Percentiles rank a stretch among this genome's conserved stretches.
Conservation (phyloP, 495 filamentous ascomycete genomes). For the Talaromyces borbonicus region DNA sequence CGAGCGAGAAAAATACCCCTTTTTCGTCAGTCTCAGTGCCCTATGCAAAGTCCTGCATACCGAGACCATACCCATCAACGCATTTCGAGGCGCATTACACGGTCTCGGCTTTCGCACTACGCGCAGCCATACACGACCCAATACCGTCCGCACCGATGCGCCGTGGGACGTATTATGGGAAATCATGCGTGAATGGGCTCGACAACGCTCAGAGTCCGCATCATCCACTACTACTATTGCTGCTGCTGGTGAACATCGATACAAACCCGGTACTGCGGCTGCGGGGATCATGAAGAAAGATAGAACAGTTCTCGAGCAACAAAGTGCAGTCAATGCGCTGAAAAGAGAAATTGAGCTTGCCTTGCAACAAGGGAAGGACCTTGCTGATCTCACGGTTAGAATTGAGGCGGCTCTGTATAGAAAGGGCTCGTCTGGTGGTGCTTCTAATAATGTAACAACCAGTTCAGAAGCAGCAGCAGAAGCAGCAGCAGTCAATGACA, state of each 20-base stretch:
- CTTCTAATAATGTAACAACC: background rate
- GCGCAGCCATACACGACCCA: slow-evolving; percentile 76
- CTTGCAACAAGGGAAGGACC: slow-evolving; percentile 24
- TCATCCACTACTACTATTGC: background rate
- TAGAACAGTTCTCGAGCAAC: slow-evolving; percentile 14
- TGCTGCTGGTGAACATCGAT: background rate
- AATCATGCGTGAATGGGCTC: slow-evolving; percentile 83
- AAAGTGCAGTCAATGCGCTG: slow-evolving; percentile 18
- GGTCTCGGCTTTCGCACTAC: slow-evolving; percentile 71
- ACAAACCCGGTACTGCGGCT: slow-evolving; percentile 53
- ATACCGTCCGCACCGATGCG: slow-evolving; percentile 85
- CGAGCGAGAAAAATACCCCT: slow-evolving; percentile 59
- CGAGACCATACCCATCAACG: slow-evolving; percentile 57
- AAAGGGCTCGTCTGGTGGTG: slow-evolving; percentile 14
- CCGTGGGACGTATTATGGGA: slow-evolving; percentile 87
- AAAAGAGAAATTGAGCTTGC: slow-evolving; percentile 28
- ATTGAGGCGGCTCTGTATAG: slow-evolving; percentile 40
- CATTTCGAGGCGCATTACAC: slow-evolving; percentile 68
- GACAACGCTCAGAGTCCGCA: slow-evolving; percentile 62
- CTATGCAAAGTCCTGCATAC: slow-evolving; percentile 69
- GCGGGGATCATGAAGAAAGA: slow-evolving; percentile 51
- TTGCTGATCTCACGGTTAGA: slow-evolving; percentile 29
- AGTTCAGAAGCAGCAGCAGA: slow-evolving; percentile 11
- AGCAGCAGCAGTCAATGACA: slow-evolving; percentile 21
- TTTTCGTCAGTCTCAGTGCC: slow-evolving; percentile 69